Evolutionary conservation across 768 basidiomycete genomes (phyloP), one percentile per base, ranked within the genome.

Genomic region (Pisolithus sp.): DNA sequence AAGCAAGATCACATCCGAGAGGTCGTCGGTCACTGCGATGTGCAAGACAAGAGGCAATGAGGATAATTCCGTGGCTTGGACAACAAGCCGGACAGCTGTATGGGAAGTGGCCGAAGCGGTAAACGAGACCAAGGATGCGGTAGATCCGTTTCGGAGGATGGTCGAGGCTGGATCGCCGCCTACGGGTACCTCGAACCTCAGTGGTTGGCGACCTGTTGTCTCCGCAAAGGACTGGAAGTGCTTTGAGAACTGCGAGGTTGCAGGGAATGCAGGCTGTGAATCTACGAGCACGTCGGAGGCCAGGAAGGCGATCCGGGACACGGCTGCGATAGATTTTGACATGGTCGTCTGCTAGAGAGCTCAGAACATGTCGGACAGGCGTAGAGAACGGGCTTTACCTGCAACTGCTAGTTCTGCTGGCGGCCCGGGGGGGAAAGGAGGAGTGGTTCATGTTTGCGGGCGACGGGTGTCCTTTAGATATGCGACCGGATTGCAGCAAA

Each of bases 1-100:
- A 52, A 95, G 82, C 12, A 85, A 72, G 39, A 94, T 76, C 38
- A 82, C 81, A 56, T 87, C 83, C 31, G 88, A 81, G 41, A 93
- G 77, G 64, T 89, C 84, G 52, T 79, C 73, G 41, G 70, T 65
- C 41, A 82, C 74, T 12, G 83, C 82, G 36, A 92, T 69, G 62
- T 93, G 86, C 28, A 93, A 62, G 28, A 86, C 89, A 18, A 91
- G 69, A 0, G 89, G 81, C 5, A 74, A 69, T 1, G 74, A 61
- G 1, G 87, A 80, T 46, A 94, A 73, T 54, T 86, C 80, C 31
- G 81, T 66, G n/a, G 89, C 77, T 61, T 83, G 79, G 1, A 83
- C 76, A 9, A 91, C 68, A n/a, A 92, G 75, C 37, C 77, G 73
- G 21, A 80, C 78, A 24, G 82, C 62, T 21, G 77, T 66, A 43